These are phyloP conservation scores for Eutypa lata DNA, from an alignment of 2,329 filamentous ascomycete genomes.

Conservation along the genomic window DNA sequence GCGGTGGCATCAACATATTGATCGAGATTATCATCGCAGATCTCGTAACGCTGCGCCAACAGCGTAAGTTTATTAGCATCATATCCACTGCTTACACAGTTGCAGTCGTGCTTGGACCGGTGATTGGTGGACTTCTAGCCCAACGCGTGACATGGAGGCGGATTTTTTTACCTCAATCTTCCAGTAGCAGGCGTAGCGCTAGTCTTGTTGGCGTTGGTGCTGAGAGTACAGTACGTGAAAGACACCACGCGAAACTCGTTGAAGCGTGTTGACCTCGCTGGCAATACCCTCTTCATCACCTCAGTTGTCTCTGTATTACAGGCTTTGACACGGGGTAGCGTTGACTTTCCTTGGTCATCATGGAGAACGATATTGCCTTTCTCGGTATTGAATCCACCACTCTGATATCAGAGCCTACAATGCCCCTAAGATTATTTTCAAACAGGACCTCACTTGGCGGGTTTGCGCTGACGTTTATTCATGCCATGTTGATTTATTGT, in stretches of 20 bases:
- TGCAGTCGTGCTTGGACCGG: conserved; percentile 25
- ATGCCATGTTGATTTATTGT: conserved; percentile 30
- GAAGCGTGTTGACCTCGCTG: conserved; percentile 32
- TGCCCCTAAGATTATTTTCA: conserved; percentile 39
- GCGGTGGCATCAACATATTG: conserved; percentile 26
- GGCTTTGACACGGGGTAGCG: conserved; percentile 25
- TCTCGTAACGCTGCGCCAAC: conserved; percentile 41
- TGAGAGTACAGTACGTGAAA: conserved; percentile 28
- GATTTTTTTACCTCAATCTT: conserved; percentile 35
- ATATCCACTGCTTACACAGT: conserved; percentile 25
- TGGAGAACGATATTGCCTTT: conserved; percentile 34
- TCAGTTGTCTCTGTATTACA: conserved; percentile 32
- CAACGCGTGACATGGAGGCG: conserved; percentile 32
- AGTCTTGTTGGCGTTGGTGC: conserved; percentile 20
- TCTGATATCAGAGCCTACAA: conserved; percentile 23
- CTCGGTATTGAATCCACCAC: conserved; percentile 25
- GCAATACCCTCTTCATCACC: conserved; percentile 32
- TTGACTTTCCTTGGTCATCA: conserved; percentile 2
- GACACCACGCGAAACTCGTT: conserved; percentile 6
- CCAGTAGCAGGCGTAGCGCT: conserved; percentile 25
- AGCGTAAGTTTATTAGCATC: conserved; percentile 35
- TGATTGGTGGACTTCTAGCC: conserved; percentile 17
- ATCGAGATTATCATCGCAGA: conserved; percentile 46
- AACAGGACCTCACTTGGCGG: conserved; percentile 33
- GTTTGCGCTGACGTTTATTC: conserved; percentile 31